phyloP scores from a whole-genome alignment of 2,329 filamentous ascomycete species.

The Aspergillus eucalypticola region DNA sequence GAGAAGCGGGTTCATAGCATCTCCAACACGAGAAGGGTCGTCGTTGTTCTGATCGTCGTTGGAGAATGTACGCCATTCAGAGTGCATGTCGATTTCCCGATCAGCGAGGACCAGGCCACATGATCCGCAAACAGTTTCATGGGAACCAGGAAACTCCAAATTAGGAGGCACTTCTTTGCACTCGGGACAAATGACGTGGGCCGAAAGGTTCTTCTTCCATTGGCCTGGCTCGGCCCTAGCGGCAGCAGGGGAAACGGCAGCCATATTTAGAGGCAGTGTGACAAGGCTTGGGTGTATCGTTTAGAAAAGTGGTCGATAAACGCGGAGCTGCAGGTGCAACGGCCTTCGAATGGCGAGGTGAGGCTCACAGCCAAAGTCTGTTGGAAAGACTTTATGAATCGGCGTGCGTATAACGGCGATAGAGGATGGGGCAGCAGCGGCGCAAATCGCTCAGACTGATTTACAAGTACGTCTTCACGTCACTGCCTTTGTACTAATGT shows the following conservation, averaged over 20 bases:
- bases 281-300: constrained; percentile 28
- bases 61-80: constrained; percentile 98
- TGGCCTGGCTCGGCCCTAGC: constrained; percentile 36
- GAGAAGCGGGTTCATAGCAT: constrained; percentile 83
- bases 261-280: constrained; percentile 37
- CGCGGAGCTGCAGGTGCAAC: constrained; percentile 53
- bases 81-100: constrained; percentile 90
- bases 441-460: constrained; percentile 23
- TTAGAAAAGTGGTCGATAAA: constrained; percentile 45
- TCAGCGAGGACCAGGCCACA: constrained; percentile 90
- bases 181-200: constrained; percentile 82
- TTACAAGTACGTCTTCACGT: constrained; percentile 27
- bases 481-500: constrained; percentile 36
- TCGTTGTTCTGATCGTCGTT: constrained; percentile 97
- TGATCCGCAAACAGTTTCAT: constrained; percentile 87
- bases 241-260: constrained; percentile 34
- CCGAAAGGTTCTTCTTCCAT: constrained; percentile 84
- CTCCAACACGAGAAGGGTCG: constrained; percentile 96
- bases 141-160: constrained; percentile 87
- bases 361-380: constrained; percentile 56
- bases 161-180: constrained; percentile 92
- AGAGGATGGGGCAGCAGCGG: constrained; percentile 23
- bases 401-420: constrained; percentile 15
- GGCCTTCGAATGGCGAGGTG: constrained; percentile 72
- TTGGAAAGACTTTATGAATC: constrained; percentile 19